Conservation (phyloP, 192 early-diverging fungal genomes). For the Jimgerdemannia flammicorona region DNA sequence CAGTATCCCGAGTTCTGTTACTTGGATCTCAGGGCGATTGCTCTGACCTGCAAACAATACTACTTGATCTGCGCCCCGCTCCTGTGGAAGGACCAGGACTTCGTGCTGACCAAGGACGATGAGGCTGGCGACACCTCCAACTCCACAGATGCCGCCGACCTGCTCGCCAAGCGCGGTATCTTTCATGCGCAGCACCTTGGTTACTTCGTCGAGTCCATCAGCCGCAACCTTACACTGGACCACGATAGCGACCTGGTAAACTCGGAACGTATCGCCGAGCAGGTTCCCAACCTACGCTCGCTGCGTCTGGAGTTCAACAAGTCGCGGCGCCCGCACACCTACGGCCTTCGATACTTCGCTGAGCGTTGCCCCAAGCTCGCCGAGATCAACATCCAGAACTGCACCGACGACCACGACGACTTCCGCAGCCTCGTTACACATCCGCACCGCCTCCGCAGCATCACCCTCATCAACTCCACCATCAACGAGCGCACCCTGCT, state of each 20-base stretch:
- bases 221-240: constrained; percentile 21
- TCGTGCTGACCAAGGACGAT: constrained; percentile 25
- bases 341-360: constrained; percentile 23
- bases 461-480: constrained; percentile 20
- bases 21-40: constrained; percentile 16
- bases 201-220: constrained; percentile 22
- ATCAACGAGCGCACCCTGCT: constrained; percentile 19
- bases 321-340: constrained; percentile 12
- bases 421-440: constrained; percentile 18
- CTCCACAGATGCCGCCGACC: constrained; percentile 21
- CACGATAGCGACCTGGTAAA: constrained; percentile 23
- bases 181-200: constrained; percentile 17
- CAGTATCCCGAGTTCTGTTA: constrained; percentile 28
- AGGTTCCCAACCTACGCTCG: constrained; percentile 23
- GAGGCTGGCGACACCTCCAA: constrained; percentile 4
- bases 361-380: constrained; percentile 18
- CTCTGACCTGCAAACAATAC: constrained; percentile 18
- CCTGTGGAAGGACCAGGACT: constrained; percentile 34
- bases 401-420: constrained; percentile 29
- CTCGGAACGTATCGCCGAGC: constrained; percentile 23
- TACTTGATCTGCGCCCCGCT: constrained; percentile 24
- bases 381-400: constrained; percentile 28
- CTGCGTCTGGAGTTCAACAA: constrained; percentile 30
- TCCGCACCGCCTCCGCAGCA: constrained; percentile 1
- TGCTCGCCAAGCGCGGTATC: constrained; percentile 15